Percentiles rank a stretch among this genome's conserved stretches.
phyloP scores from a whole-genome alignment of 768 basidiomycete species.

The Suillus variegatus region DNA sequence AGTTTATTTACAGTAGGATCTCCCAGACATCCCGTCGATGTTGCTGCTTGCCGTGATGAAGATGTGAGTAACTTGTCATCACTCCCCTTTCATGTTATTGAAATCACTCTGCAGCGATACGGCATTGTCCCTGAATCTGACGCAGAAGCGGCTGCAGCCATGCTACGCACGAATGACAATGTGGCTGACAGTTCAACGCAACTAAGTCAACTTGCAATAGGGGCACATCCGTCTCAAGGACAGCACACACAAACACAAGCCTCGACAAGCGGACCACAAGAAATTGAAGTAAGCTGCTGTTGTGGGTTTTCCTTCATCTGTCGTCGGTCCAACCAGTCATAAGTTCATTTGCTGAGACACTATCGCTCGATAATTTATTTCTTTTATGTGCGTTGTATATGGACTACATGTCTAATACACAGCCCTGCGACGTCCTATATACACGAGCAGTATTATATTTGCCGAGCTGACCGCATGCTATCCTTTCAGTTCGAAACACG shows the following conservation, averaged over 20 bases:
- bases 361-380: neutral
- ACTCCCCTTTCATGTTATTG: neutral
- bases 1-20: too few species aligned
- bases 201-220: neutral
- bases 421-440: neutral
- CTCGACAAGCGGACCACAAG: too few species aligned
- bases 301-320: neutral
- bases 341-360: neutral
- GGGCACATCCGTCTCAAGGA: too few species aligned
- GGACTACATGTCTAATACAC: neutral
- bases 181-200: neutral
- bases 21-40: neutral
- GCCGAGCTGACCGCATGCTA: neutral
- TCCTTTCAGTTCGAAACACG: neutral
- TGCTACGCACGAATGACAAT: neutral
- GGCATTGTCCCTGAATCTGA: neutral
- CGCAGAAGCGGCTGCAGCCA: neutral
- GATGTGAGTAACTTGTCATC: neutral
- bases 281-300: too few species aligned
- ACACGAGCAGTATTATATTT: neutral
- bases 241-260: too few species aligned
- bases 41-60: neutral
- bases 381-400: neutral
- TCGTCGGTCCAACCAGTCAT: neutral
- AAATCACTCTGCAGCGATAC: neutral